Evolutionary conservation across 139 green algal species (phyloP).

Genomic region (Edaphochlamys debaryana): DNA sequence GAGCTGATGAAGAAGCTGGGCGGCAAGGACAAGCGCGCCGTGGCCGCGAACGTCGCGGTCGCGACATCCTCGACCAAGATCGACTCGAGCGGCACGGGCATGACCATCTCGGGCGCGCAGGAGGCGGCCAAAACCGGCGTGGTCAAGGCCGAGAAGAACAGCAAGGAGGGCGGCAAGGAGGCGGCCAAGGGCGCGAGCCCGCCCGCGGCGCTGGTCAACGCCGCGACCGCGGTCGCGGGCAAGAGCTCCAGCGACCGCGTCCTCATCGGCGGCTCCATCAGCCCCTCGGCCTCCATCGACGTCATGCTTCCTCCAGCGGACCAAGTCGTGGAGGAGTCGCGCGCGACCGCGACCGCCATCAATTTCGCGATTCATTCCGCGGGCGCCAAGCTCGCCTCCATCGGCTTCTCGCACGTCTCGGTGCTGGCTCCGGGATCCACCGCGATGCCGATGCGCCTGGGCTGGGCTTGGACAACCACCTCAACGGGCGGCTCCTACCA

Average conservation of each 20-base stretch:
- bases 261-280: background rate
- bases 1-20: background rate
- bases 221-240: too few relatives aligned
- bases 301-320: slow-evolving; percentile 1
- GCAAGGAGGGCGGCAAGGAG: too few relatives aligned
- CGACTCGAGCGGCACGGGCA: too few relatives aligned
- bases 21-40: too few relatives aligned
- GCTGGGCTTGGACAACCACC: slow-evolving; percentile 6
- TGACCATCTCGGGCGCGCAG: too few relatives aligned
- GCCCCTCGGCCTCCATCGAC: background rate
- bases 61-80: too few relatives aligned
- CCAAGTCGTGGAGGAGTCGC: background rate
- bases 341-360: slow-evolving; percentile 14
- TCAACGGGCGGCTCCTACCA: slow-evolving; percentile 3
- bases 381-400: background rate
- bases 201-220: too few relatives aligned
- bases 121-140: too few relatives aligned
- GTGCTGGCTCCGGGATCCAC: slow-evolving; percentile 20
- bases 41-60: too few relatives aligned
- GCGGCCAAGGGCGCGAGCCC: too few relatives aligned
- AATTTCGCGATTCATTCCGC: background rate
- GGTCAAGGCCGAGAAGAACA: too few relatives aligned
- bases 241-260: too few relatives aligned
- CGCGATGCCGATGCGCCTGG: slow-evolving; percentile 11
- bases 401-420: slow-evolving; percentile 12